Conservation (phyloP, 2,329 filamentous ascomycete genomes). For the Zymoseptoria ardabiliae region DNA sequence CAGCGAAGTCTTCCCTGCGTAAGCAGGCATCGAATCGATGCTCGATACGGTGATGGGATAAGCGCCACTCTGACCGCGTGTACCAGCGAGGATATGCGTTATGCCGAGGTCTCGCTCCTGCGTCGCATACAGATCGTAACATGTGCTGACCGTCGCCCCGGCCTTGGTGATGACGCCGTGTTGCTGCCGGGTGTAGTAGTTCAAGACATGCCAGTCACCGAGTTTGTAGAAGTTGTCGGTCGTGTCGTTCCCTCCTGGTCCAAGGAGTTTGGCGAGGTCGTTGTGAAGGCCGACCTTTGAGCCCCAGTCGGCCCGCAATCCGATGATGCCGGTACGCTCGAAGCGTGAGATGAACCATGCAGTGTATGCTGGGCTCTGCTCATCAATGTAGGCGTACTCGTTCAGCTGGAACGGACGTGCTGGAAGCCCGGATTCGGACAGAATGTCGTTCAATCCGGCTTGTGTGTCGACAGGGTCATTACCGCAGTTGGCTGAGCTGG, state of each 20-base stretch:
- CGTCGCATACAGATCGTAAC: slow-evolving; percentile 1
- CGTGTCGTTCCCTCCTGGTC: neutral
- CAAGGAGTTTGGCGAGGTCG: neutral
- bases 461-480: neutral
- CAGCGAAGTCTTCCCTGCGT: neutral
- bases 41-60: neutral
- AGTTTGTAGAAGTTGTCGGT: neutral
- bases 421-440: neutral
- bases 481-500: neutral
- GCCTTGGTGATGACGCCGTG: neutral
- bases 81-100: neutral
- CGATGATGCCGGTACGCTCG: neutral
- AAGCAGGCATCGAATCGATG: neutral
- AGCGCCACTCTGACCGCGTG: neutral
- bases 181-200: neutral
- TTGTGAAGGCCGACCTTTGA: neutral
- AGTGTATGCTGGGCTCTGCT: slow-evolving; percentile 1
- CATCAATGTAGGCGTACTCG: neutral
- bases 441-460: neutral
- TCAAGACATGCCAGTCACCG: slow-evolving; percentile 1
- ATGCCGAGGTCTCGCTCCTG: neutral
- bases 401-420: neutral
- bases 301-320: neutral
- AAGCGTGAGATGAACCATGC: slow-evolving; percentile 1
- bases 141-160: neutral